phyloP scores from a whole-genome alignment of 257 asterid species.

The Henckelia pumila region DNA sequence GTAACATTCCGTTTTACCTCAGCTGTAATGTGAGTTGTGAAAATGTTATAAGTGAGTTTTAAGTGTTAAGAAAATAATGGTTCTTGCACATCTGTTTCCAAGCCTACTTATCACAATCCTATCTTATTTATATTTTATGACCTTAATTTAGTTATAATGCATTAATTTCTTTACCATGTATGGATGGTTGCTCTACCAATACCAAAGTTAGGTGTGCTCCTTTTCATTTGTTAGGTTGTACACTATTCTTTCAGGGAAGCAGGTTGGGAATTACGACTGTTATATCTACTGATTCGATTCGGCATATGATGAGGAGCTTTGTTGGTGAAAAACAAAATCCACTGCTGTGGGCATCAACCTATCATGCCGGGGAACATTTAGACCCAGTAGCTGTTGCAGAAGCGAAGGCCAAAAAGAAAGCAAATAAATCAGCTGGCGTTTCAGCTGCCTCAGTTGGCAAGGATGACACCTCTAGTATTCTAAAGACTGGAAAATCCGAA shows the following conservation, averaged over 20 bases:
- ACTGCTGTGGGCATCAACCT: constrained; percentile 97
- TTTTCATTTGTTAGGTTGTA: not conserved
- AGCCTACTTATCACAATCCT: not conserved
- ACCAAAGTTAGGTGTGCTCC: constrained; percentile 1
- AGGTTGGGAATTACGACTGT: constrained; percentile 98
- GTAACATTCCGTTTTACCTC: constrained; percentile 1
- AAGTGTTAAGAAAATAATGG: constrained; percentile 1
- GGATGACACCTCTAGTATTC: constrained; percentile 37
- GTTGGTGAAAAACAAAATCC: constrained; percentile 91
- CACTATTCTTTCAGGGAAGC: constrained; percentile 64
- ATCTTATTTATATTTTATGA: not conserved
- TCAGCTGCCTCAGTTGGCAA: constrained; percentile 46
- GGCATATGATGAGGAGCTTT: constrained; percentile 99
- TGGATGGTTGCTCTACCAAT: constrained; percentile 5
- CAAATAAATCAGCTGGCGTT: constrained; percentile 61
- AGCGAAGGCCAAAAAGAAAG: constrained; percentile 85
- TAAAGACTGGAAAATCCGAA: constrained; percentile 40
- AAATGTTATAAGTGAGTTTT: constrained; percentile 9
- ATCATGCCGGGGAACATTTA: constrained; percentile 94
- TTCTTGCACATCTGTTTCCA: not conserved
- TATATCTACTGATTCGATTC: constrained; percentile 93
- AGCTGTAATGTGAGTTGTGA: constrained; percentile 13
- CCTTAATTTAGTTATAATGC: not conserved
- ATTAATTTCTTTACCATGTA: not conserved
- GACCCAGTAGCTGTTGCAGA: constrained; percentile 93